Evolutionary conservation across 805 yeast genomes (phyloP).

Genomic region (Saturnispora kantuleensis): DNA sequence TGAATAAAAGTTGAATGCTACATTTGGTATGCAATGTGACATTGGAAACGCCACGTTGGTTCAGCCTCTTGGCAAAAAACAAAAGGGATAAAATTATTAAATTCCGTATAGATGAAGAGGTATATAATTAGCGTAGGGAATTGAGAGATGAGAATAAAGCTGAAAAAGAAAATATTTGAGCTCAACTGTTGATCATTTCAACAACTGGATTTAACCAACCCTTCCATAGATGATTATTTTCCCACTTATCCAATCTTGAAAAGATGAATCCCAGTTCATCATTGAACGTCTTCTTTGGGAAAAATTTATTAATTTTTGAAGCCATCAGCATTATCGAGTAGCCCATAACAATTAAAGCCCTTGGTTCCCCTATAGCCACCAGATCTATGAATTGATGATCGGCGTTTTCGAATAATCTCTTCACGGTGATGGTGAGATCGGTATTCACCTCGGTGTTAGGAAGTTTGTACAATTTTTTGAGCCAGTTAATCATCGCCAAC

Average conservation of each 20-base stretch:
- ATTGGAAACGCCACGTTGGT: no score
- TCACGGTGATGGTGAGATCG: constrained; percentile 13
- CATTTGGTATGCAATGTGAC: no score
- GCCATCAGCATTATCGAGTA: constrained; percentile 15
- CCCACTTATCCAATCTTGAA: constrained; percentile 1
- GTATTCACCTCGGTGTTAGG: constrained; percentile 6
- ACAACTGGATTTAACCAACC: constrained; percentile 12
- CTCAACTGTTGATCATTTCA: constrained; percentile 2
- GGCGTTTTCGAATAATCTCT: constrained; percentile 13
- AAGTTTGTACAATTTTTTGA: constrained; percentile 6
- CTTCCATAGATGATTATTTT: constrained; percentile 8
- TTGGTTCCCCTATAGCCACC: constrained; percentile 14
- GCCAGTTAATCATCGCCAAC: background rate
- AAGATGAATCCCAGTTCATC: constrained; percentile 10
- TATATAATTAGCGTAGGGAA: background rate
- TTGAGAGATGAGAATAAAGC: background rate
- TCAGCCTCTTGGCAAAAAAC: background rate
- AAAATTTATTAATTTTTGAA: constrained; percentile 6
- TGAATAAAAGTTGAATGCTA: background rate
- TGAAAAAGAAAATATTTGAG: background rate
- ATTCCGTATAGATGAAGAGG: background rate
- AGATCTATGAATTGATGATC: constrained; percentile 7
- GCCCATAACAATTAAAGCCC: constrained; percentile 16
- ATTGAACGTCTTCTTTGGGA: constrained; percentile 2
- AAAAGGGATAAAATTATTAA: background rate